phyloP scores from a whole-genome alignment of 2,329 filamentous ascomycete genomes.

The Keithomyces neogunnii region DNA sequence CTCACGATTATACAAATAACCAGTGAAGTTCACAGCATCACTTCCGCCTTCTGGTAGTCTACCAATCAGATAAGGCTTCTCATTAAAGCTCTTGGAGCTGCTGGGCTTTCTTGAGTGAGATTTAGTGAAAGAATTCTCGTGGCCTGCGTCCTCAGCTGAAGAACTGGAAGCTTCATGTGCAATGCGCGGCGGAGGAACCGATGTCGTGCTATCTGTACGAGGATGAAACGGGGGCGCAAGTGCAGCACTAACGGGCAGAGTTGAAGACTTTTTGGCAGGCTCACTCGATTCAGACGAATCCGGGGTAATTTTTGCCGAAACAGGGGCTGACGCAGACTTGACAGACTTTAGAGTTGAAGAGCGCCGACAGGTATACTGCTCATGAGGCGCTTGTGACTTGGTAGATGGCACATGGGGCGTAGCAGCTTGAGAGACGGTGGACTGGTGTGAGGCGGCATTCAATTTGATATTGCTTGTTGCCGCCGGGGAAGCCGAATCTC shows the following conservation, averaged over 20 bases:
- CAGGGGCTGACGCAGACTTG: slow-evolving; percentile 17
- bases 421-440: slow-evolving; percentile 10
- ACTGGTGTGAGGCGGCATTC: slow-evolving; percentile 8
- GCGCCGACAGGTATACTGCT: slow-evolving; percentile 11
- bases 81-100: slow-evolving; percentile 6
- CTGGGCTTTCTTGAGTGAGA: slow-evolving; percentile 6
- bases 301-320: slow-evolving; percentile 12
- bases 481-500: slow-evolving; percentile 8
- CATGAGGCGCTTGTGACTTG: slow-evolving; percentile 8
- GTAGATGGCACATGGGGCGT: slow-evolving; percentile 5
- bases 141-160: slow-evolving; percentile 3
- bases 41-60: slow-evolving; percentile 36
- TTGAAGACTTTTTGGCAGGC: slow-evolving; percentile 23
- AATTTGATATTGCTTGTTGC: slow-evolving; percentile 9
- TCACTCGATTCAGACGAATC: slow-evolving; percentile 13
- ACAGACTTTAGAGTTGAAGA: slow-evolving; percentile 18
- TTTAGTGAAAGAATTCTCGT: not conserved
- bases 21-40: slow-evolving; percentile 32
- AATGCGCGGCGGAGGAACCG: slow-evolving; percentile 7
- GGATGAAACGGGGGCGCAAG: slow-evolving; percentile 42
- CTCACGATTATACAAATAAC: slow-evolving; percentile 48
- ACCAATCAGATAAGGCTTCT: slow-evolving; percentile 47
- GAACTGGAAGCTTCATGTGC: slow-evolving; percentile 1
- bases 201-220: slow-evolving; percentile 16
- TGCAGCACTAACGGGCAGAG: slow-evolving; percentile 37